A percentile compares a stretch with the other conserved stretches of the same genome.
Evolutionary conservation across 352 stramenopile genomes (phyloP).

Genomic region (Phytopythium mirpurense): DNA sequence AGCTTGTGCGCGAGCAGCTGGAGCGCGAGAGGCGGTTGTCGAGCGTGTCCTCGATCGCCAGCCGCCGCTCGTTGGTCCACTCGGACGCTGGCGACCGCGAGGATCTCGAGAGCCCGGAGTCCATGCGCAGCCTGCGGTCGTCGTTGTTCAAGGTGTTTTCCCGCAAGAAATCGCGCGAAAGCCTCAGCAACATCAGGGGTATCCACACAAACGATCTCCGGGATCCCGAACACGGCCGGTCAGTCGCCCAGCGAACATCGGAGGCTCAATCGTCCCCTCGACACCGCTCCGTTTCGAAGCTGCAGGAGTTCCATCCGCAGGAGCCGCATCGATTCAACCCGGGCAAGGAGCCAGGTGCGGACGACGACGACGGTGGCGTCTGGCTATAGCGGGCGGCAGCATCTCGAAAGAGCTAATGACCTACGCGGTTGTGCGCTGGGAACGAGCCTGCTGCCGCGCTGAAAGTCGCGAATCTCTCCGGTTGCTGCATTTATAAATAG

Average conservation of each 20-base stretch:
- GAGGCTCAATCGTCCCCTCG: conserved; percentile 22
- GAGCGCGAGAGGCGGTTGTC: conserved; percentile 40
- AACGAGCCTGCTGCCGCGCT: too few species aligned
- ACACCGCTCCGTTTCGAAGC: conserved; percentile 6
- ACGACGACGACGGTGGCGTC: conserved; percentile 39
- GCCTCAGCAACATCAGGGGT: conserved; percentile 8
- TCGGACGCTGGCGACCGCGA: conserved; percentile 28
- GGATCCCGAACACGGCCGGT: conserved; percentile 1
- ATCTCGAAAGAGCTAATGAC: too few species aligned
- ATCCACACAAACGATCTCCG: not conserved
- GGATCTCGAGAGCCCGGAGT: conserved; percentile 24
- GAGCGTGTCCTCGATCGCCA: conserved; percentile 16
- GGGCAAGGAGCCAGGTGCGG: conserved; percentile 27
- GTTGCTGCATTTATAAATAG: too few species aligned
- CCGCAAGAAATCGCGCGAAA: conserved; percentile 7
- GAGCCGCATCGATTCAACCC: conserved; percentile 16
- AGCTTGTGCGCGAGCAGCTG: conserved; percentile 44
- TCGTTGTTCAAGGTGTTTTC: conserved; percentile 31
- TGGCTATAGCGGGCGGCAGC: conserved; percentile 31
- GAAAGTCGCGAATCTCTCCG: too few species aligned
- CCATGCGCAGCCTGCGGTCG: conserved; percentile 30
- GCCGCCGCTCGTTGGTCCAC: conserved; percentile 25
- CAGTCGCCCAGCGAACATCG: conserved; percentile 15
- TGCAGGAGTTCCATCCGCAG: conserved; percentile 1
- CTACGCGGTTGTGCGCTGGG: too few species aligned